Evolutionary conservation across 1,139 yeast species (phyloP).

Genomic region (Yamadazyma membranifaciens): DNA sequence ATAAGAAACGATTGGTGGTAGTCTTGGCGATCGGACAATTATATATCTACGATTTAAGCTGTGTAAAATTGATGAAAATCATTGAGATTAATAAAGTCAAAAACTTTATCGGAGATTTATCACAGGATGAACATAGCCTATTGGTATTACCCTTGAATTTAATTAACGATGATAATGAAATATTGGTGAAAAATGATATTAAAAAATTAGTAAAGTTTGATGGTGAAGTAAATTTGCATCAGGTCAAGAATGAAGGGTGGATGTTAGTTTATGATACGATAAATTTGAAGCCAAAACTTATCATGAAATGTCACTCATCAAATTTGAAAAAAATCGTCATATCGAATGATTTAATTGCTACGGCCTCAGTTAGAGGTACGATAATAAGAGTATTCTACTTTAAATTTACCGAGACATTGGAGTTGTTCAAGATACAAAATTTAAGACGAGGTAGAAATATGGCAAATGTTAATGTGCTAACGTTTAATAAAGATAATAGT

Average conservation of each 20-base stretch:
- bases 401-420: conserved; percentile 14
- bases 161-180: conserved; percentile 28
- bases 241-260: conserved; percentile 32
- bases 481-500: conserved; percentile 49
- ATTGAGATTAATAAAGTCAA: conserved; percentile 34
- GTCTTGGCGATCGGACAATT: conserved; percentile 60
- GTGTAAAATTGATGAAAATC: conserved; percentile 65
- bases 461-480: conserved; percentile 53
- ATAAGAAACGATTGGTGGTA: conserved; percentile 64
- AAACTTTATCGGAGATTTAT: conserved; percentile 47
- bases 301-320: conserved; percentile 60
- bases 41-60: conserved; percentile 69
- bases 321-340: conserved; percentile 46
- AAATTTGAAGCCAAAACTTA: conserved; percentile 50
- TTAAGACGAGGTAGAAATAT: conserved; percentile 70
- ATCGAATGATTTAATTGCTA: conserved; percentile 53
- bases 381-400: conserved; percentile 53
- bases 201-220: conserved; percentile 13
- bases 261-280: conserved; percentile 61
- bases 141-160: conserved; percentile 38
- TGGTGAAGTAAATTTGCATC: conserved; percentile 8
- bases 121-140: conserved; percentile 48
- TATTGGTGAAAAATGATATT: conserved; percentile 20
- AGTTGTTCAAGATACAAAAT: conserved; percentile 41
- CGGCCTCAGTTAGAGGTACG: conserved; percentile 73